phyloP scores from a whole-genome alignment of 2,329 filamentous ascomycete species.

The Colletotrichum paranaense region DNA sequence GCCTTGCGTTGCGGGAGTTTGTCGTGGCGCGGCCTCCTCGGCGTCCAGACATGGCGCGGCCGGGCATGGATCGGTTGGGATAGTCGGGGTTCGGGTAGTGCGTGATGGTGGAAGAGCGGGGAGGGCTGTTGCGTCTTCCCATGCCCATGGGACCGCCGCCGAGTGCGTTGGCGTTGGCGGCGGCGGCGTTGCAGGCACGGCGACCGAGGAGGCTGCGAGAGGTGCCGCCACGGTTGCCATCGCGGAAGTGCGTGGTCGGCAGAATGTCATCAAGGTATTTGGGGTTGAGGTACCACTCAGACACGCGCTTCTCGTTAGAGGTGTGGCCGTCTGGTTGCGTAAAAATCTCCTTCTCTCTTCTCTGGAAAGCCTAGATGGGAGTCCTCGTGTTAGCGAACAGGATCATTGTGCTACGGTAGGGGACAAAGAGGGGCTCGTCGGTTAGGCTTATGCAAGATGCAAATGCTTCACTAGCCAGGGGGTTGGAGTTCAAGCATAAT shows the following conservation, averaged over 20 bases:
- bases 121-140: constrained; percentile 40
- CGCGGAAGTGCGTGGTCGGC: constrained; percentile 81
- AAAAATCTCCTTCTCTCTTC: constrained; percentile 55
- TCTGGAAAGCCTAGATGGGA: constrained; percentile 52
- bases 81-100: constrained; percentile 37
- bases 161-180: constrained; percentile 28
- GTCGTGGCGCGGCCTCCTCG: constrained; percentile 48
- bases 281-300: constrained; percentile 80
- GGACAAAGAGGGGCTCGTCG: not conserved
- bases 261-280: constrained; percentile 80
- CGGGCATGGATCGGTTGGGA: constrained; percentile 42
- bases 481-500: not conserved
- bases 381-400: not conserved
- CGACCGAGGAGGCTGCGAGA: not conserved
- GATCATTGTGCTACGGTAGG: not conserved
- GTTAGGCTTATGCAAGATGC: not conserved
- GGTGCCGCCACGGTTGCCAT: constrained; percentile 18
- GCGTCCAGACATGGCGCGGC: constrained; percentile 45
- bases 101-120: constrained; percentile 17
- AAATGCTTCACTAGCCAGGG: not conserved
- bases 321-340: constrained; percentile 45
- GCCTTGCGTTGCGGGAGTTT: constrained; percentile 28
- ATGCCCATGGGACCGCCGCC: not conserved
- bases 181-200: constrained; percentile 11
- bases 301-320: constrained; percentile 64